A percentile compares a stretch with the other conserved stretches of the same genome.
Conservation (phyloP, 805 yeast genomes). For the Metschnikowia similis region DNA sequence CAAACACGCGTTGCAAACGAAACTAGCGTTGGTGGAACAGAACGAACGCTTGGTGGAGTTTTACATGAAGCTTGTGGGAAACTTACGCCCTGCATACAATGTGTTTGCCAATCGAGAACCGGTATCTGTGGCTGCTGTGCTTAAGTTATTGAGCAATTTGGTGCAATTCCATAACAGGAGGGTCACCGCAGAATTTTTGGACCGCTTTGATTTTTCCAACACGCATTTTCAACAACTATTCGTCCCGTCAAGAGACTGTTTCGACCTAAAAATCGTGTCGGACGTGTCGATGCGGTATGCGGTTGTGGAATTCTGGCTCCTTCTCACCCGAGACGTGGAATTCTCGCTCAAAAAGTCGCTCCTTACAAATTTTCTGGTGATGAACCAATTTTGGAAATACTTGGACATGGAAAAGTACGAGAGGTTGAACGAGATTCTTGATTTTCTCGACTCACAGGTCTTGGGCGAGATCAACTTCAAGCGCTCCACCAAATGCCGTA, state of each 20-base stretch:
- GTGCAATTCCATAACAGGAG: conserved; percentile 46
- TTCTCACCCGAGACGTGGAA: conserved; percentile 42
- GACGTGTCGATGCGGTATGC: conserved; percentile 49
- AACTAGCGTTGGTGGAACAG: conserved; percentile 16
- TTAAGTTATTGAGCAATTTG: conserved; percentile 53
- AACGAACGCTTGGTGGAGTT: conserved; percentile 27
- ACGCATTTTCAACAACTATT: conserved; percentile 56
- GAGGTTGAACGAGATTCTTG: conserved; percentile 29
- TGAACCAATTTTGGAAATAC: conserved; percentile 65
- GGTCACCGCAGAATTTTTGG: conserved; percentile 53
- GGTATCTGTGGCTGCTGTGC: conserved; percentile 54
- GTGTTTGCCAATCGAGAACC: conserved; percentile 58
- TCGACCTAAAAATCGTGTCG: conserved; percentile 31
- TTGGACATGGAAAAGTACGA: conserved; percentile 34
- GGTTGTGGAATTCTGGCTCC: conserved; percentile 60
- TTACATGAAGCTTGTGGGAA: conserved; percentile 50
- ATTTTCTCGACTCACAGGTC: conserved; percentile 47
- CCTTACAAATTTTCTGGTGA: conserved; percentile 51
- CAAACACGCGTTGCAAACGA: conserved; percentile 10
- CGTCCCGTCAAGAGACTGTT: conserved; percentile 45
- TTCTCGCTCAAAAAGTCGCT: conserved; percentile 63
- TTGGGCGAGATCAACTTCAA: conserved; percentile 57
- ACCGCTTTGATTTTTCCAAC: conserved; percentile 64
- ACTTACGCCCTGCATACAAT: conserved; percentile 60
- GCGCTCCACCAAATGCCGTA: conserved; percentile 65